Evolutionary conservation across 2,329 filamentous ascomycete genomes (phyloP).

Genomic region (Metarhizium humberi): DNA sequence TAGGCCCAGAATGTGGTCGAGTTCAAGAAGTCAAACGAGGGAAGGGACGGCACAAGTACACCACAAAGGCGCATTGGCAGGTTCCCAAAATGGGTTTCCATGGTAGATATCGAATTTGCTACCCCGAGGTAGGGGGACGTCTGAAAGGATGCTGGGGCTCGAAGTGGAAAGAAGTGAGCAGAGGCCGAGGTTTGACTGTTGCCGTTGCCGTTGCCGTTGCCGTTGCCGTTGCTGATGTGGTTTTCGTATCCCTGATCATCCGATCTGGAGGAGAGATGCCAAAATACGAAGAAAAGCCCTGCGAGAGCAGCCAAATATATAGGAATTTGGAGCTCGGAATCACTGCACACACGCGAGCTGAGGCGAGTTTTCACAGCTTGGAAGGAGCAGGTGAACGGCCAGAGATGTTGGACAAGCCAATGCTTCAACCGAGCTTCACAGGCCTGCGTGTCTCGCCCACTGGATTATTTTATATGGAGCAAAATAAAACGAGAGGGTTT

Average conservation of each 20-base stretch:
- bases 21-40: constrained; percentile 25
- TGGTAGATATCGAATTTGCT: neutral
- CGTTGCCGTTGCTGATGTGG: no score
- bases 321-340: neutral
- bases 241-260: no score
- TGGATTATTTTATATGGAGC: neutral
- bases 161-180: neutral
- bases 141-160: neutral
- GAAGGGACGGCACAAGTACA: constrained; percentile 7
- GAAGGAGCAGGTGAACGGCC: constrained; percentile 7
- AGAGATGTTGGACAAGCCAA: neutral
- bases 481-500: neutral
- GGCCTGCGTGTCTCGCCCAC: neutral
- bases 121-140: neutral
- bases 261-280: neutral
- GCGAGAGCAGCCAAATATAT: no score
- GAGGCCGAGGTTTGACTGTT: neutral
- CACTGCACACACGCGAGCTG: constrained; percentile 1
- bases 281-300: no score
- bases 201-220: neutral
- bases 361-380: neutral
- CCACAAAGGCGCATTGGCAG: constrained; percentile 10
- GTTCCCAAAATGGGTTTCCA: neutral
- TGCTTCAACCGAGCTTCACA: neutral
- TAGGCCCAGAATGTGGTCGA: constrained; percentile 39